Evolutionary conservation across 805 yeast genomes (phyloP), one percentile per base, ranked within the genome.

Genomic region (Ogataea kodamae): DNA sequence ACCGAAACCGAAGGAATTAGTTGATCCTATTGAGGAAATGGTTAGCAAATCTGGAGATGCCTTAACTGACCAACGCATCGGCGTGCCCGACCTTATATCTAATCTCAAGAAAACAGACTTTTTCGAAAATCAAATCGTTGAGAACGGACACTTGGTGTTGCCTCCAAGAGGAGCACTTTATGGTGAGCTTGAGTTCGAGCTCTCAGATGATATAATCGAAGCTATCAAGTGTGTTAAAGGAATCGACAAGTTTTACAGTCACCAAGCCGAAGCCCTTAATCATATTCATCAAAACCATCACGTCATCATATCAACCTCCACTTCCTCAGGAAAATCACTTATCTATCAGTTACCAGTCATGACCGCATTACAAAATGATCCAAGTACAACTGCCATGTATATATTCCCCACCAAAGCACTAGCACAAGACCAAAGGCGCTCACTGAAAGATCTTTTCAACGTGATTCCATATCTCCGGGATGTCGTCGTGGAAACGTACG

Each of bases 391-490:
- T 0, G 83, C 96, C 7, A 67, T 94, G 66, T 88, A 83, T 49
- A 78, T 92, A 9, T 92, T 92, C 49, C 99, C 99, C 2, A 92
- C 99, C 0, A 92, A 92, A 53, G 98, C 99, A 0, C 65, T 92
- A 32, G 97, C 99, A 0, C 98, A 92, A 53, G 98, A 92, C 64
- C 99, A 92, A 58, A 81, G 81, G 49, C 66, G 95, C 43, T 78
- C 94, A n/a, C 62, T 92, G 35, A 68, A 70, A 30, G 77, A 72
- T 14, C 59, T 83, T 8, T 59, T 81, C 26, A 59, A 67, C 5
- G 61, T 61, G 22, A 68, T 84, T 30, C 75, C 77, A 0, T 59
- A 60, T 9, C 45, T 67, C 3, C 50, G 57, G 3, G 64, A 65
- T 11, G 62, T 79, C 1, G 56, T 71, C 1, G 83, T 80, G 3